Evolutionary conservation across 257 asterid genomes (phyloP), one percentile per base, ranked within the genome.

Genomic region (Solanum pennellii): DNA sequence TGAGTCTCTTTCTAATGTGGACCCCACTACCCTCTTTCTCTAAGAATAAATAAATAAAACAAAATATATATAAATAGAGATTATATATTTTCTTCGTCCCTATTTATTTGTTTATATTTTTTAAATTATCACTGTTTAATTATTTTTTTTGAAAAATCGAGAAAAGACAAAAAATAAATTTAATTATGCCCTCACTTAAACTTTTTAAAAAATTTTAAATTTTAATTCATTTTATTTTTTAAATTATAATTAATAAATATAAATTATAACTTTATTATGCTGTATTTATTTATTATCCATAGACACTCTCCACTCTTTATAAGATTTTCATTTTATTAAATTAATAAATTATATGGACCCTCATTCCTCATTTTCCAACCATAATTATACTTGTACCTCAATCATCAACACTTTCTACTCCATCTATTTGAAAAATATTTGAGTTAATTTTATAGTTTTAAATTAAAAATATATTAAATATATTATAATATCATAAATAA

Each of bases 401-500:
- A 52, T 52, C 62, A 52, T 16, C 62, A 52, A 16, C n/a, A 18
- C n/a, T 16, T 18, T 2, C 18, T 2, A 49, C 1, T 49, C 0
- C 0, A 5, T 49, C 0, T 0, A 15, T 49, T 49, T 49, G 0
- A 15, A 5, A 47, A 49, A 15, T 1, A 15, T 0, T 3, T 5
- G 21, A 49, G 0, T 15, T 52, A 52, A 52, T 41, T 41, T 41
- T 41, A 41, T 41, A 41, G 0, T 41, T 41, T 8, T 41, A 41
- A 41, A 41, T 41, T 41, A 41, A 52, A 16, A 16, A 16, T 15
- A 45, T 13, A 45, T 45, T 14, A 44, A 44, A 11, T 11, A 5
- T 47, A 47, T 47, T 14, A 47, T 13, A 47, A 47, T 12, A 45
- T n/a, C n/a, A n/a, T n/a, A n/a, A n/a, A n/a, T n/a, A n/a, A n/a